Base-by-base conservation (phyloP, 1,284 basidiomycete species). In the Ganoderma multipileum region DNA sequence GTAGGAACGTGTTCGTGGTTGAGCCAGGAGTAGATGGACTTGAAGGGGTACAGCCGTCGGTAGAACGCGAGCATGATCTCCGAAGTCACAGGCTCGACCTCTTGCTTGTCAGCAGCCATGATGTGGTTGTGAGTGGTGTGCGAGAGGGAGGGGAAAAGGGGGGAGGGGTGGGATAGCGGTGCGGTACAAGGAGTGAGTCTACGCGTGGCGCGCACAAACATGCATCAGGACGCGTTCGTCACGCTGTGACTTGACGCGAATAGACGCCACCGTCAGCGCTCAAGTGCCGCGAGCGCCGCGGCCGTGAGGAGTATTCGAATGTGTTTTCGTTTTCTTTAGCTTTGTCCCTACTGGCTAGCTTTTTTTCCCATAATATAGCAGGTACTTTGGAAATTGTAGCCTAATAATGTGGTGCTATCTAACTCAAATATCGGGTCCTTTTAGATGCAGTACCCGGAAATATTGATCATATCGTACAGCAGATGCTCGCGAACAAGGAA, bases 21-120 rank as follows among this genome's bases (percentile, higher is more conserved):
- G 33, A 99, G 86, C 98, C 98, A 99, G 72, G 88, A 87, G 83
- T 92, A 99, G 75, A 99, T 88, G 4, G 95, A 92, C 79, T 95
- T 95, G 87, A 96, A 99, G 0, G 97, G 97, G 78, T 98, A 98
- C 0, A 99, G 84, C 39, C 96, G 89, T 47, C 91, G 87, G 82
- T 99, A 99, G 82, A 96, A 99, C 4, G 91, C 88, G 60, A 93
- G 85, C 94, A 98, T 97, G 23, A 81, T 59, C 67, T 81, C 80
- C 3, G 78, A 77, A 0, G 80, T 73, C 1, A 72, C 69, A 1
- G 71, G 67, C 26, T 77, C 78, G 18, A 68, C 67, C 41, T 77
- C 69, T 2, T 67, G 54, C 26, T 61, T 58, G 28, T 20, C 26
- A 16, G 9, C 6, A 3, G 68, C 59, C 73, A 73, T 73, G 3